phyloP scores from a whole-genome alignment of 2,329 filamentous ascomycete species.

The Colletotrichum eleusines region DNA sequence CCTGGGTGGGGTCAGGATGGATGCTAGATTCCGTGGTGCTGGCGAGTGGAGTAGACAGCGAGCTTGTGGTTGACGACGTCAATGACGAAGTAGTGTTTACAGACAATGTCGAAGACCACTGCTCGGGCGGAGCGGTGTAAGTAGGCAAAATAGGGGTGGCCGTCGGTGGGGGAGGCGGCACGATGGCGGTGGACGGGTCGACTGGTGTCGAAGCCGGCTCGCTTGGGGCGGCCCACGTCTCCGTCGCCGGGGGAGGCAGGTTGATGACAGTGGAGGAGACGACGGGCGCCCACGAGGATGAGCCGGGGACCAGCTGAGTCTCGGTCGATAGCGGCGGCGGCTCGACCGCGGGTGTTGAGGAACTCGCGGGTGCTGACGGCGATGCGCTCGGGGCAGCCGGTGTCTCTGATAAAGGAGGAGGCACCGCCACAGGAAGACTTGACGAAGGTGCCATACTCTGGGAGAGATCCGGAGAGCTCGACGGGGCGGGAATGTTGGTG shows the following conservation, averaged over 20 bases:
- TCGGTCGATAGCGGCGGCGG: background rate
- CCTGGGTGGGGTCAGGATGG: slow-evolving; percentile 10
- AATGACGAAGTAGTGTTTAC: slow-evolving; percentile 22
- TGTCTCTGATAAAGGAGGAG: background rate
- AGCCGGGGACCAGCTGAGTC: background rate
- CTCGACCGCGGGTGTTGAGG: background rate
- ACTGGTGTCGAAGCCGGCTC: slow-evolving; percentile 16
- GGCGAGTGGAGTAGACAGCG: background rate
- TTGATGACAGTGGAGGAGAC: background rate
- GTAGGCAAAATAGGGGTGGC: slow-evolving; percentile 21
- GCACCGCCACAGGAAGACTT: background rate
- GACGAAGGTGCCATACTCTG: background rate
- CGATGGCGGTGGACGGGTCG: background rate
- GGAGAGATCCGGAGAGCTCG: background rate
- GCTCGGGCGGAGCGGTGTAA: slow-evolving; percentile 18
- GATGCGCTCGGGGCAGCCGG: background rate
- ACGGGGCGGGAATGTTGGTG: background rate
- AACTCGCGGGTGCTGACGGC: background rate
- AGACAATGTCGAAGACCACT: slow-evolving; percentile 24
- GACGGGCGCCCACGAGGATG: background rate
- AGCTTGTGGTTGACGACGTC: slow-evolving; percentile 13
- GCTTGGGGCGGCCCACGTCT: background rate
- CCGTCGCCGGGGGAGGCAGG: background rate
- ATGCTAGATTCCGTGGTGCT: background rate
- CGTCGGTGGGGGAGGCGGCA: slow-evolving; percentile 15